Conservation (phyloP, 192 early-diverging fungal species). For the Coemansia guatemalensis region DNA sequence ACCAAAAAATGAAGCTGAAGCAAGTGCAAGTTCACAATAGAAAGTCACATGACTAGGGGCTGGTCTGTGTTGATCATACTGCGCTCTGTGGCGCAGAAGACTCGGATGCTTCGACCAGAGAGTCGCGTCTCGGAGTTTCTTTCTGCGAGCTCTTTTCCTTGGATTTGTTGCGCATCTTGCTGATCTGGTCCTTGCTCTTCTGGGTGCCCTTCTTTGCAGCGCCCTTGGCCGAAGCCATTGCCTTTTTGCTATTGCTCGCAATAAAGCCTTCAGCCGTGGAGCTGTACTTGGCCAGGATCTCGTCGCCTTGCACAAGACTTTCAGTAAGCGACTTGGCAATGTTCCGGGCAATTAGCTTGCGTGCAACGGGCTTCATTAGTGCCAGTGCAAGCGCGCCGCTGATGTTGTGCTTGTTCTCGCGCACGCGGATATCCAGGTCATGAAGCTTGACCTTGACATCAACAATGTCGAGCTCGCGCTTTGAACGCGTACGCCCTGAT, state of each 20-base stretch:
- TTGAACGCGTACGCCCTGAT: slow-evolving; percentile 2
- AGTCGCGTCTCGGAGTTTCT: slow-evolving; percentile 4
- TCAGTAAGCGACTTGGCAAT: slow-evolving; percentile 39
- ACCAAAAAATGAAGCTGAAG: too few relatives aligned
- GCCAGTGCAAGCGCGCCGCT: slow-evolving; percentile 25
- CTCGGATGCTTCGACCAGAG: slow-evolving; percentile 4
- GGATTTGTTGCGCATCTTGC: slow-evolving; percentile 9
- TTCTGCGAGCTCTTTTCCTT: slow-evolving; percentile 8
- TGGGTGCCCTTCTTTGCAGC: slow-evolving; percentile 26
- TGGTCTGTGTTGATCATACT: not conserved
- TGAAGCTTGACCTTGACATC: slow-evolving; percentile 46
- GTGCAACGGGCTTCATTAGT: slow-evolving; percentile 38
- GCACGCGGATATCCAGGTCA: slow-evolving; percentile 30
- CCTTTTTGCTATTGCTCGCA: slow-evolving; percentile 21
- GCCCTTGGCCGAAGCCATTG: slow-evolving; percentile 16
- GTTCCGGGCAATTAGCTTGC: slow-evolving; percentile 28
- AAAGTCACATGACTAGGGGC: too few relatives aligned
- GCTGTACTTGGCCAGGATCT: slow-evolving; percentile 36
- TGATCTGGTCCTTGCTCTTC: slow-evolving; percentile 25
- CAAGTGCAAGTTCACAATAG: too few relatives aligned
- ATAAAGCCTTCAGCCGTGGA: slow-evolving; percentile 21
- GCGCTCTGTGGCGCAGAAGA: not conserved
- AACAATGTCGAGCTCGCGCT: slow-evolving; percentile 41
- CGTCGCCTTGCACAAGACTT: slow-evolving; percentile 23
- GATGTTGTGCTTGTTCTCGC: slow-evolving; percentile 47